These are phyloP conservation scores for Cucurbita maxima DNA, from an alignment of 306 rosid genomes.

Conservation along the genomic window DNA sequence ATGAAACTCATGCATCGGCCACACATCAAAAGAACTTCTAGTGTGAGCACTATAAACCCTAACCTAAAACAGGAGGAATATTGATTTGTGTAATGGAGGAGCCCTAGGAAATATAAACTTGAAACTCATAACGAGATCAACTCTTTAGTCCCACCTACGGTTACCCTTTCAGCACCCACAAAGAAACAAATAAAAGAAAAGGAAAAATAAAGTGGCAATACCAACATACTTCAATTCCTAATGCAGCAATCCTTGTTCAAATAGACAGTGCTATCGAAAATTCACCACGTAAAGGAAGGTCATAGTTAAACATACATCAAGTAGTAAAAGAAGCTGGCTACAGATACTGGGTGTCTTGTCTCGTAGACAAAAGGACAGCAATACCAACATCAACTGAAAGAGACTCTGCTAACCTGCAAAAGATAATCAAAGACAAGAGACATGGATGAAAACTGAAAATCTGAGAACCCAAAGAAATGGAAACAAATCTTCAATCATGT, in stretches of 20 bases:
- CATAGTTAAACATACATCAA: slow-evolving; percentile 77
- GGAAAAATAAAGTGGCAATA: background rate
- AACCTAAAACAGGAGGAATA: background rate
- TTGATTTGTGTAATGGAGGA: background rate
- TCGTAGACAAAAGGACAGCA: slow-evolving; percentile 53
- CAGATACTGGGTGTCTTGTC: slow-evolving; percentile 50
- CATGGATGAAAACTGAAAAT: slow-evolving; percentile 39
- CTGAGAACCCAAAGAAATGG: slow-evolving; percentile 49
- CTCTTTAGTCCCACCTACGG: background rate
- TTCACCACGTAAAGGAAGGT: slow-evolving; percentile 20
- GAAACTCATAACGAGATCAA: background rate
- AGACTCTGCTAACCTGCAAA: slow-evolving; percentile 70
- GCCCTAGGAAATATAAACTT: background rate
- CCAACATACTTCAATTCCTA: background rate
- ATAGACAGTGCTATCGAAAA: slow-evolving; percentile 11
- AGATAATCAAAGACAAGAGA: slow-evolving; percentile 34
- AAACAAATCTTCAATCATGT: slow-evolving; percentile 41
- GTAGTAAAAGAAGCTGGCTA: slow-evolving; percentile 58
- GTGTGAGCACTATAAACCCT: background rate
- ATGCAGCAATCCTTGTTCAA: slow-evolving; percentile 5
- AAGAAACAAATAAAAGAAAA: background rate
- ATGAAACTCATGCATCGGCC: slow-evolving; percentile 30
- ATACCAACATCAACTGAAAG: slow-evolving; percentile 37
- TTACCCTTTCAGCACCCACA: background rate
- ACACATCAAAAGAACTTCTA: slow-evolving; percentile 26